Base-by-base conservation (phyloP, 2,329 filamentous ascomycete species). In the Aspergillus proliferans region DNA sequence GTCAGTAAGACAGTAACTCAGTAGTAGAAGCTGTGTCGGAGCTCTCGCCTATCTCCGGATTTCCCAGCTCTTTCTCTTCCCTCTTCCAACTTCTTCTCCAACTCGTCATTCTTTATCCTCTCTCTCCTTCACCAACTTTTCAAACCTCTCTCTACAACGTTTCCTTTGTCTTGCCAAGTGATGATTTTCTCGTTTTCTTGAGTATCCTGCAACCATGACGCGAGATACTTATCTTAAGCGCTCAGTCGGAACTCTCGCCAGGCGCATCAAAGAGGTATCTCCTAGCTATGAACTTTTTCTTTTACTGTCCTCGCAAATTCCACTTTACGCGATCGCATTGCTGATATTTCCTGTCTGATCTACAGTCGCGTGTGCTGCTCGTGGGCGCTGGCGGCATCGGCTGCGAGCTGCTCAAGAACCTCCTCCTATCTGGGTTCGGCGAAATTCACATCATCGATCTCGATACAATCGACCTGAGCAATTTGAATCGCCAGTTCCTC, bases 361-460 rank as follows among this genome's bases (percentile, higher is more conserved):
- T 55, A 52, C 71, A 95, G 90, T 82, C 89, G 53, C 87, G 85
- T 55, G 86, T 96, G 47, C 79, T 98, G 50, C 89, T 98, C 77
- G 92, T 98, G 49, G 93, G 93, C 62, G 93, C 93, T 48, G 93
- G 93, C 53, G 93, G 93, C 54, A 98, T 98, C 65, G 93, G 93
- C 60, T 98, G 93, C 73, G 93, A 98, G 73, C 80, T 98, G 6
- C 82, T 98, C 56, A 98, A 98, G 77, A 95, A 97, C 70, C 83
- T 98, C 49, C 89, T 92, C 41, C 84, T 95, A 44, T 87, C 85
- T 40, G 91, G 92, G 58, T 98, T 95, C 60, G 89, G 89, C 57
- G 87, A 95, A 72, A 84, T 97, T 45, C 88, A 95, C 69, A 85
- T 97, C 42, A 89, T 98, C 58, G 93, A 98, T 70, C 86, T 98